Evolutionary conservation across 2,329 filamentous ascomycete species (phyloP), one percentile per base, ranked within the genome.

Genomic region (Hawksworthiomyces lignivorus): DNA sequence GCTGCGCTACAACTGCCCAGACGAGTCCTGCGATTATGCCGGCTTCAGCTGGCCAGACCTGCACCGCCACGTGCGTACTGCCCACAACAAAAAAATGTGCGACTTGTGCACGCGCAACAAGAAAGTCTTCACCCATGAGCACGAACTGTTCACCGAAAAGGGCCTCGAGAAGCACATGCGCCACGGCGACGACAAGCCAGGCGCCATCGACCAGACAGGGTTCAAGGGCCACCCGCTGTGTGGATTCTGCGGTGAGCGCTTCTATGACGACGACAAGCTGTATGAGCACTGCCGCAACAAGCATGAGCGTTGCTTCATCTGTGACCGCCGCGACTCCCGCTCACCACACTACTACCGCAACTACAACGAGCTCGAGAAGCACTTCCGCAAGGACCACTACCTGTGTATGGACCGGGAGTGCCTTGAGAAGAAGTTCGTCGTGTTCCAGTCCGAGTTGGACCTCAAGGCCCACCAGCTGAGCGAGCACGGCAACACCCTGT

Each of bases 71-170:
- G 90, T 96, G 43, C 84, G 83, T 57, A 77, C 70, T 39, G 76
- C 75, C 44, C 92, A 98, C 66, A 73, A 82, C 50, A 94, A 90
- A 65, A 82, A 85, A 58, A 89, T 94, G 82, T 94, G 85, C 62
- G 87, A 95, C 61, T 71, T 95, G 10, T 96, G 89, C 63, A 75
- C 89, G 7, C 73, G 88, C 46, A 89, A 96, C 68, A 98, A 98
- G 65, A 96, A 95, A 58, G 88, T 96, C 26, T 98, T 98, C 54
- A 96, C 92, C 1, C 92, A 98, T 63, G 92, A 98, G 63, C 92
- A 98, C 59, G 87, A 94, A 49, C 73, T 98, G 1, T 97, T 96
- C 60, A 83, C 85, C 1, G 75, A 80, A 48, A 76, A 81, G 49
- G 87, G 90, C 52, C 70, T 97, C 37, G 80, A 85, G 52, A 84